A percentile compares a stretch with the other conserved stretches of the same genome.
These are phyloP conservation scores for Sphenostylis stenocarpa DNA, from an alignment of 306 rosid species.

Conservation along the genomic window DNA sequence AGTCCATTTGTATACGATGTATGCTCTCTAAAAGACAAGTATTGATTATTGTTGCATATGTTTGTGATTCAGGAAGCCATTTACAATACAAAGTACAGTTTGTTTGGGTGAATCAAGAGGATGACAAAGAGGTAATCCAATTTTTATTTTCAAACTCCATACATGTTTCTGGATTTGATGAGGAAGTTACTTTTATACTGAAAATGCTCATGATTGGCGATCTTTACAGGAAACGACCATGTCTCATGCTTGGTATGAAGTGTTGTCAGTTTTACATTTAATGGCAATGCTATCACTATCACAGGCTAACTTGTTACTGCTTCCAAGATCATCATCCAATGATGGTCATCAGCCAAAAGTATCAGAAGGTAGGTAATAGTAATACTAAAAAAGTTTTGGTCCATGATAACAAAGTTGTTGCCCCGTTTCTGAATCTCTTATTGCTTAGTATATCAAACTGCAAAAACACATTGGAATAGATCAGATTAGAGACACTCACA, in stretches of 20 bases:
- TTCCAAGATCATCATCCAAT: conserved; percentile 86
- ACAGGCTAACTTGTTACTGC: conserved; percentile 90
- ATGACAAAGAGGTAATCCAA: conserved; percentile 72
- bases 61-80: conserved; percentile 76
- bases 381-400: conserved; percentile 19
- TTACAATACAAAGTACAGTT: conserved; percentile 85
- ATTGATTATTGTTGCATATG: conserved; percentile 27
- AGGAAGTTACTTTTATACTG: conserved; percentile 27
- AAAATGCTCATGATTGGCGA: conserved; percentile 26
- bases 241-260: conserved; percentile 91
- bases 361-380: conserved; percentile 69
- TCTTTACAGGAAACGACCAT: conserved; percentile 85
- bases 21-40: conserved; percentile 27
- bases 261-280: conserved; percentile 91
- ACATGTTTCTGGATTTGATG: conserved; percentile 17
- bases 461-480: conserved; percentile 8
- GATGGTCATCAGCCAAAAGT: conserved; percentile 88
- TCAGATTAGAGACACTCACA: not conserved
- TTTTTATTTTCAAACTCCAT: not conserved
- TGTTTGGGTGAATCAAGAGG: conserved; percentile 95
- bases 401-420: not conserved
- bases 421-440: not conserved
- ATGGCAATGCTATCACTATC: conserved; percentile 87
- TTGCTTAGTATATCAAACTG: conserved; percentile 18
- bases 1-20: conserved; percentile 16